Percentiles rank a stretch among this genome's conserved stretches.
phyloP scores from a whole-genome alignment of 1,139 yeast species.

The Casaregolazyma suthepensis region DNA sequence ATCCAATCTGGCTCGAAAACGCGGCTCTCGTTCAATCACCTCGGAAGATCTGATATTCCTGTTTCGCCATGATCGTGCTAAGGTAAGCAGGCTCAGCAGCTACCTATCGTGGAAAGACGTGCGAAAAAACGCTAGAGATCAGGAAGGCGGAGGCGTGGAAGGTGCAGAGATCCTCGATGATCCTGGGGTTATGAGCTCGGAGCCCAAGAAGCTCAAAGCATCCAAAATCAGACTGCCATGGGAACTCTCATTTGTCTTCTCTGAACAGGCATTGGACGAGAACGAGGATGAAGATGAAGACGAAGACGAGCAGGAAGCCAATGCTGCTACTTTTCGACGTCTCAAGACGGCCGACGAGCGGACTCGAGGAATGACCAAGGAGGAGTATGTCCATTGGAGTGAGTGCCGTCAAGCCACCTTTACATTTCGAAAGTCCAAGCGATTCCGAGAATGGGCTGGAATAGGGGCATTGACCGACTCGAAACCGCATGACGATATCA shows the following conservation, averaged over 20 bases:
- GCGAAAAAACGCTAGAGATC: constrained; percentile 93
- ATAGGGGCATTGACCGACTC: constrained; percentile 78
- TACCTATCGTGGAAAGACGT: constrained; percentile 97
- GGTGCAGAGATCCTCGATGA: constrained; percentile 51
- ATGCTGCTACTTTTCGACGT: constrained; percentile 77
- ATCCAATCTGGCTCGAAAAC: constrained; percentile 63
- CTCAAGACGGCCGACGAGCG: constrained; percentile 91
- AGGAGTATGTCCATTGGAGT: constrained; percentile 97
- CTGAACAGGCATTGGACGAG: constrained; percentile 81
- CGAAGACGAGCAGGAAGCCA: constrained; percentile 86
- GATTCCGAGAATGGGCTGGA: constrained; percentile 97
- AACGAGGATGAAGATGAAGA: constrained; percentile 69
- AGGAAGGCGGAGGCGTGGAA: constrained; percentile 77
- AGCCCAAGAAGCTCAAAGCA: constrained; percentile 62
- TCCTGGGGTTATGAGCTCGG: constrained; percentile 31
- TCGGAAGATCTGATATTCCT: constrained; percentile 92
- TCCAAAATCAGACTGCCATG: constrained; percentile 84
- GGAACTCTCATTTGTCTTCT: constrained; percentile 92
- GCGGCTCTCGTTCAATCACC: constrained; percentile 81
- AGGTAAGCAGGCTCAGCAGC: constrained; percentile 83
- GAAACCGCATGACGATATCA: constrained; percentile 92
- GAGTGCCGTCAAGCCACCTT: constrained; percentile 98
- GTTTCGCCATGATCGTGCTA: constrained; percentile 90
- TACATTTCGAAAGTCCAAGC: constrained; percentile 84
- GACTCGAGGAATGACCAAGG: constrained; percentile 88